Evolutionary conservation across 306 rosid species (phyloP).

Genomic region (Inga leiocalycina): DNA sequence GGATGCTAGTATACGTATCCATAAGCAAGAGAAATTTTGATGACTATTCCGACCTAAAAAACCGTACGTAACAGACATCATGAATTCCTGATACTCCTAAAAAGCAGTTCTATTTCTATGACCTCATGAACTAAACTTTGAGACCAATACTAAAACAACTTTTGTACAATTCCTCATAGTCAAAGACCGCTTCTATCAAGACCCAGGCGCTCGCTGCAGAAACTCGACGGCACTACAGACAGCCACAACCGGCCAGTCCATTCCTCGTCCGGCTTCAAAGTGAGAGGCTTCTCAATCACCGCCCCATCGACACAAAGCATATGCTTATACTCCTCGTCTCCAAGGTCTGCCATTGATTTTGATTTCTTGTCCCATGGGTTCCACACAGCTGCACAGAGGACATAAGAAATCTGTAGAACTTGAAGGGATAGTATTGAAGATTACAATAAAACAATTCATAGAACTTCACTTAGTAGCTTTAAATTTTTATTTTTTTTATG

Average conservation of each 20-base stretch:
- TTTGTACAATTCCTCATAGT: conserved; percentile 41
- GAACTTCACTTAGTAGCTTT: background rate
- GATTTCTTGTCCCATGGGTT: conserved; percentile 98
- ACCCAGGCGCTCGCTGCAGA: conserved; percentile 68
- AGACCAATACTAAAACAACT: background rate
- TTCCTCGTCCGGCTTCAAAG: conserved; percentile 90
- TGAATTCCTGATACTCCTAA: conserved; percentile 12
- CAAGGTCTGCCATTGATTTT: conserved; percentile 75
- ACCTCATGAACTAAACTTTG: background rate
- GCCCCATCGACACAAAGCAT: conserved; percentile 95
- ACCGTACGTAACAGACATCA: conserved; percentile 6
- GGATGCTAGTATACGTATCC: background rate
- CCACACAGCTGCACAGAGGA: conserved; percentile 70
- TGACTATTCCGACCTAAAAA: conserved; percentile 37
- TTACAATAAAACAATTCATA: background rate
- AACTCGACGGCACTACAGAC: conserved; percentile 79
- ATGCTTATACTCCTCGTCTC: conserved; percentile 90
- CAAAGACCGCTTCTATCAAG: conserved; percentile 49
- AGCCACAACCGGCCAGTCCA: conserved; percentile 86
- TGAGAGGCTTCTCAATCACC: conserved; percentile 74
- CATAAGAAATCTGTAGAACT: background rate
- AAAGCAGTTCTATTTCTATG: conserved; percentile 22
- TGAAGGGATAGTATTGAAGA: background rate
- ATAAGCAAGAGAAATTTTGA: conserved; percentile 2
- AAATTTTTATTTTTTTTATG: background rate